Evolutionary conservation across 345 rosid species (phyloP).

Genomic region (Citrus maxima): DNA sequence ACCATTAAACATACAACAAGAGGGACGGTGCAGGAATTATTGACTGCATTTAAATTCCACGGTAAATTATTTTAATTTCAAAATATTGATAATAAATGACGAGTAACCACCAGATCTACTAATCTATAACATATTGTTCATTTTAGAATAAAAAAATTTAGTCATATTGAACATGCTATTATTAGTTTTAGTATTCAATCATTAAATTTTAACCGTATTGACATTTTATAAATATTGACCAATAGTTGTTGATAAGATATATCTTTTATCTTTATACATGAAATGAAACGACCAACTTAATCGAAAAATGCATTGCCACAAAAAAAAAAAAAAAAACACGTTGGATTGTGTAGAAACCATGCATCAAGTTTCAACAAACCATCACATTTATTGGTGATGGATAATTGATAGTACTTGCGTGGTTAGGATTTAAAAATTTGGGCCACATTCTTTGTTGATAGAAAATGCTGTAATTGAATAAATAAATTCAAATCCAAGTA

Average conservation of each 20-base stretch:
- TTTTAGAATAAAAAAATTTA: not conserved
- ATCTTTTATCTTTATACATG: no score
- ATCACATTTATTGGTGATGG: not conserved
- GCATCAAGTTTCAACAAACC: no score
- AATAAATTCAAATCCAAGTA: not conserved
- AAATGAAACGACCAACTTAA: not conserved
- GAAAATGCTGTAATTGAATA: no score
- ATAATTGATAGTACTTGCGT: not conserved
- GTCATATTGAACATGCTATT: not conserved
- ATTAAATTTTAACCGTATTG: not conserved
- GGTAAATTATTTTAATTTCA: not conserved
- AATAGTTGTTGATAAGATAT: not conserved
- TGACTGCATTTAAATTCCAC: not conserved
- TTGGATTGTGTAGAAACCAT: not conserved
- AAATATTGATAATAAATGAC: not conserved
- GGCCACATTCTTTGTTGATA: not conserved
- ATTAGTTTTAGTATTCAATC: not conserved
- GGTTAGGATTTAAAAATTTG: not conserved
- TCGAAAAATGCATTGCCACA: not conserved
- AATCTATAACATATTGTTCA: not conserved
- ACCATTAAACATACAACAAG: not conserved
- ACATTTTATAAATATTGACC: not conserved
- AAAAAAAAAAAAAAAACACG: not conserved
- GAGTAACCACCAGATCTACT: not conserved
- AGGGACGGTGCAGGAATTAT: slow-evolving; percentile 1